Conservation (phyloP, 2,329 filamentous ascomycete species). For the Parasarocladium wereldwijsianum region DNA sequence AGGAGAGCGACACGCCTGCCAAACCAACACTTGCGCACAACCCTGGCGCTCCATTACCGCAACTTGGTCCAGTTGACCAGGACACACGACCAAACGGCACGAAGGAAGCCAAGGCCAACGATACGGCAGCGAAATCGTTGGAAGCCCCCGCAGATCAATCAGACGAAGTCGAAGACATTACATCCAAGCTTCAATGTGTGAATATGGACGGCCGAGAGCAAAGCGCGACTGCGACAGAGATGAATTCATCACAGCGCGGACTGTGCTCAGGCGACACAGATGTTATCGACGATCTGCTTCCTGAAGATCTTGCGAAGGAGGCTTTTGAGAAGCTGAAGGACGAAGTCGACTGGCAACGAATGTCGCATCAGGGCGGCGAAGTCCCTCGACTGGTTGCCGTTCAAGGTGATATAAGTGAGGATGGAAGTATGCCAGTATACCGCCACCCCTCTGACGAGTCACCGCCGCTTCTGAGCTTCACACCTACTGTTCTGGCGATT, state of each 20-base stretch:
- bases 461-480: conserved; percentile 62
- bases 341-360: conserved; percentile 78
- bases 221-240: no score
- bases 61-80: background rate
- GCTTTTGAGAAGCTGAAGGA: conserved; percentile 56
- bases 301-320: conserved; percentile 34
- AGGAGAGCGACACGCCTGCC: no score
- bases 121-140: no score
- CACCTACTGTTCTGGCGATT: conserved; percentile 54
- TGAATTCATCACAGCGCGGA: conserved; percentile 21
- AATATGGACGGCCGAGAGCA: no score
- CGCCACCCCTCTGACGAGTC: conserved; percentile 86
- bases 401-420: conserved; percentile 54
- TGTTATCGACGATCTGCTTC: conserved; percentile 56
- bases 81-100: no score
- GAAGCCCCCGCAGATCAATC: no score
- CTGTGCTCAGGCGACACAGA: conserved; percentile 73
- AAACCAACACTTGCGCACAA: no score
- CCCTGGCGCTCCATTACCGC: no score
- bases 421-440: conserved; percentile 78
- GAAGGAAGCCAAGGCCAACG: no score
- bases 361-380: conserved; percentile 84
- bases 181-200: no score
- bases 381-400: conserved; percentile 86
- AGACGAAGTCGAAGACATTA: no score